Evolutionary conservation across 2,329 filamentous ascomycete genomes (phyloP).

Genomic region (Cladosporium sp.): DNA sequence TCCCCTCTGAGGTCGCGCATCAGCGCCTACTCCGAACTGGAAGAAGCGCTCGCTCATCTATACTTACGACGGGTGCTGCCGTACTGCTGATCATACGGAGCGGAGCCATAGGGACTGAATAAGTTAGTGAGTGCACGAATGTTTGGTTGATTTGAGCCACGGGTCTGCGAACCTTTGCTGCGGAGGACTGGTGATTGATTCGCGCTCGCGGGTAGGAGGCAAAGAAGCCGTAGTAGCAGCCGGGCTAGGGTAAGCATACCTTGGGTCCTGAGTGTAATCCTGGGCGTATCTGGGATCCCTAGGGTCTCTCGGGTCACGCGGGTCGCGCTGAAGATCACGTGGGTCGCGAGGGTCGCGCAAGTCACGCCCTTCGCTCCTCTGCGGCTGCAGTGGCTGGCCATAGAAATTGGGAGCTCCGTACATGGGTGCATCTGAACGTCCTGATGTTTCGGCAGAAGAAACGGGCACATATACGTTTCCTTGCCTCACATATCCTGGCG

Average conservation of each 20-base stretch:
- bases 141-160: slow-evolving; percentile 1
- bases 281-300: slow-evolving; percentile 24
- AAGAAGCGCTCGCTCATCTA: slow-evolving; percentile 14
- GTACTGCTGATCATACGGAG: slow-evolving; percentile 28
- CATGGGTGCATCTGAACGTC: background rate
- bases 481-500: slow-evolving; percentile 31
- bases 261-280: slow-evolving; percentile 28
- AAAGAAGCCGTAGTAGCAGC: slow-evolving; percentile 27
- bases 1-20: slow-evolving; percentile 9
- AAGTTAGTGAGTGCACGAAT: slow-evolving; percentile 20
- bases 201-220: slow-evolving; percentile 23
- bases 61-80: slow-evolving; percentile 30
- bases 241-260: slow-evolving; percentile 33
- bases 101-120: slow-evolving; percentile 25
- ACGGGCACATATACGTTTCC: slow-evolving; percentile 32
- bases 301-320: slow-evolving; percentile 8
- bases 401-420: slow-evolving; percentile 8
- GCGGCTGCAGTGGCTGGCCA: slow-evolving; percentile 6
- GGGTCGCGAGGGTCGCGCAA: slow-evolving; percentile 14
- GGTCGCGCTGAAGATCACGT: background rate
- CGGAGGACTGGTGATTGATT: slow-evolving; percentile 21
- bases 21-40: slow-evolving; percentile 7
- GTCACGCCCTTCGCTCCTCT: slow-evolving; percentile 20
- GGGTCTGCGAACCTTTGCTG: slow-evolving; percentile 28
- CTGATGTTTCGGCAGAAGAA: slow-evolving; percentile 24